Evolutionary conservation across 352 stramenopile species (phyloP), one percentile per base, ranked within the genome.

Genomic region (Globisporangium middletonii): DNA sequence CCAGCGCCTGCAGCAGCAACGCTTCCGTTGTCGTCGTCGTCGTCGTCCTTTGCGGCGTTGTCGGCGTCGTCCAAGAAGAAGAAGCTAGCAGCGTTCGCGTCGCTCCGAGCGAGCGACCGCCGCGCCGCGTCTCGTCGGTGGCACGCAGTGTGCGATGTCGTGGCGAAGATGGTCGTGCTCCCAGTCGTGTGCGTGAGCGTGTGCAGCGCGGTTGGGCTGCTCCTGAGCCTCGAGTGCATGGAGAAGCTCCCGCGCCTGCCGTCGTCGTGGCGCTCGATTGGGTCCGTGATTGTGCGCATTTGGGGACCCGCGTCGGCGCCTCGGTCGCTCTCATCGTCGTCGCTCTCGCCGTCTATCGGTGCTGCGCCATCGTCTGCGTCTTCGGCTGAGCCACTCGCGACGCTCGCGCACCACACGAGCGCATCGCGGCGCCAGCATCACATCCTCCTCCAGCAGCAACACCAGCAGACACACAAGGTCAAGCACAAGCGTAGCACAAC

Each of bases 181-280:
- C 76, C 80, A 0, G 65, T 88, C 53, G 80, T 90, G 42, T 83
- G 73, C 46, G 60, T 80, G 57, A 81, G 73, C 62, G 56, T 90
- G 16, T 88, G 77, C 65, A 78, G 77, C 38, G 68, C 69, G 18
- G 50, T 89, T 60, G 78, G 69, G 43, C 51, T 83, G 27, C 33
- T 78, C 49, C 59, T 86, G 52, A 68, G 72, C n/a, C 69, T 87
- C 46, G 75, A 84, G 53, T 86, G 73, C 64, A 53, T 90, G 60
- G 76, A 87, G 62, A 67, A 71, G 57, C 59, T 88, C 42, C 71
- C 75, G 47, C 60, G 56, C 6, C 41, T 45, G 41, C 41, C 15
- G 15, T 18, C 41, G 5, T n/a, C 41, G 13, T 45, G 41, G 41
- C 13, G 16, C 56, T 56, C 28, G 27, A n/a, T 23, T 62, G 46